Evolutionary conservation across 495 filamentous ascomycete species (phyloP), one percentile per base, ranked within the genome.

Genomic region (Clohesyomyces aquaticus): DNA sequence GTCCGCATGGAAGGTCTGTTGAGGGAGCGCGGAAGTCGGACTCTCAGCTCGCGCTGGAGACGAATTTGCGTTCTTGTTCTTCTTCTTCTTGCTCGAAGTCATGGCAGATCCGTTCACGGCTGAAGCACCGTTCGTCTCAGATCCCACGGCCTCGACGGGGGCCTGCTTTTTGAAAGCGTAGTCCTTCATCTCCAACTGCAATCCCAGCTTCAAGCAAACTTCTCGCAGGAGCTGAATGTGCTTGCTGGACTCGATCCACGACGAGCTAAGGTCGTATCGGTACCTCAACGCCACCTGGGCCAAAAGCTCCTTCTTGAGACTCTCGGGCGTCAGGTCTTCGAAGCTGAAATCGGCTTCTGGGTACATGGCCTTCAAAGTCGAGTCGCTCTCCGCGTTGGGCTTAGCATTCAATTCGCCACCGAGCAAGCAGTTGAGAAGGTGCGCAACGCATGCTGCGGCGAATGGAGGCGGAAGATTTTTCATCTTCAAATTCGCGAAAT

Each of bases 351-450:
- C 91, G n/a, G 82, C 87, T 65, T 94, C 90, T 22, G 83, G 82
- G 74, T 93, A 98, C 41, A 96, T 77, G 35, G 81, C 76, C 71
- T 83, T 85, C 64, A 98, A 69, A 3, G 82, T 80, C 55, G 89
- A 82, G 66, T 98, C 92, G 47, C 90, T 84, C 49, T 91, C 87
- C 41, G 91, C 84, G 59, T 79, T 79, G 18, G 95, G 95, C 46
- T 85, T 84, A 25, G 82, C 66, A 78, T 96, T 96, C 57, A 94
- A 76, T 54, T 82, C 85, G 45, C 80, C 78, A 38, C 95, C 94
- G 28, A 99, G 80, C 16, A 99, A 79, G 76, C 95, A 98, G 81
- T 99, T 99, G 73, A 98, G 81, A 60, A 99, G 80, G 74, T 99
- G 95, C 9, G 91, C 79, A 64, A 93, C 74, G 74, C 89, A 93